Conservation (phyloP, 257 asterid genomes). For the Mentha longifolia region DNA sequence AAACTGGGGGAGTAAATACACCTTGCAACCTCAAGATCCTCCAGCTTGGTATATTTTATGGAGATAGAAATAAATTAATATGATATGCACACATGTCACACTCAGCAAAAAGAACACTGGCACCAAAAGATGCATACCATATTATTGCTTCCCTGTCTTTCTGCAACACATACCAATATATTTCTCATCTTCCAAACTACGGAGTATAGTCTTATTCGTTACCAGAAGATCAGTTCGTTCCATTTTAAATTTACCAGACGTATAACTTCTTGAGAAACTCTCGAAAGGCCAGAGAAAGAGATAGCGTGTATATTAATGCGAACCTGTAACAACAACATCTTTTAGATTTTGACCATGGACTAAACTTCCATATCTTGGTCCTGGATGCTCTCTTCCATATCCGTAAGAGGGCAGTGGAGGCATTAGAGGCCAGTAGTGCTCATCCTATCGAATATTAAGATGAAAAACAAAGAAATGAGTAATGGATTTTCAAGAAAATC, state of each 20-base stretch:
- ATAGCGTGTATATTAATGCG: conserved; percentile 30
- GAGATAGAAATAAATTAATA: not conserved
- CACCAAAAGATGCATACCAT: not conserved
- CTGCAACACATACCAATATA: not conserved
- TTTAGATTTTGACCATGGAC: conserved; percentile 94
- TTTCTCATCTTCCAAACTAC: not conserved
- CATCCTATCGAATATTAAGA: conserved; percentile 56
- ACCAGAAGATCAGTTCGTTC: not conserved
- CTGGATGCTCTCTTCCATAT: conserved; percentile 88
- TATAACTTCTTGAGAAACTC: not conserved
- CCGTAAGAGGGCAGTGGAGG: conserved; percentile 98
- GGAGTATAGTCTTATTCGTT: too few relatives aligned
- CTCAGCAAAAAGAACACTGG: not conserved
- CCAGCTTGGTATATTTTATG: not conserved
- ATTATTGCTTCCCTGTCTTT: not conserved
- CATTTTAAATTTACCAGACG: not conserved
- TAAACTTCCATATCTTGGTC: conserved; percentile 94
- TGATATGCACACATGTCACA: conserved; percentile 5
- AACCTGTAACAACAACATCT: conserved; percentile 97
- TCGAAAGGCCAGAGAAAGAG: not conserved
- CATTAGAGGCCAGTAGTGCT: conserved; percentile 90
- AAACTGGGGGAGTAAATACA: not conserved
- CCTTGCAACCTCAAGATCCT: conserved; percentile 14
- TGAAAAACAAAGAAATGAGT: not conserved
- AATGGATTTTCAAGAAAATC: not conserved